Base-by-base conservation (phyloP, 2,329 filamentous ascomycete genomes). In the Colletotrichum coccodes region DNA sequence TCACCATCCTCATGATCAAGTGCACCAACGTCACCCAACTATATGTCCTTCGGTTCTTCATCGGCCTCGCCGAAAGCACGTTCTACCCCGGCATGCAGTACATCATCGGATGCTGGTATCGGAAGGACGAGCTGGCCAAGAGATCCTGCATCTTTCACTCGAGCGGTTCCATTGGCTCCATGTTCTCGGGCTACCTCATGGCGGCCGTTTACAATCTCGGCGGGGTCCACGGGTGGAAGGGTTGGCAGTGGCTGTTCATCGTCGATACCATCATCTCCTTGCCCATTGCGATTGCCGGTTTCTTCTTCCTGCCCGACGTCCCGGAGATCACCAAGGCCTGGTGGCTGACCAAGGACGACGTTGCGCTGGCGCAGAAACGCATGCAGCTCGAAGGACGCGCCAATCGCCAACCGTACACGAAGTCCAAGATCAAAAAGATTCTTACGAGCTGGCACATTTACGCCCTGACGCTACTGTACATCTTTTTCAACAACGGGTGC, bases 361-460 rank as follows among this genome's bases (percentile, higher is more conserved):
- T 83, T 52, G 75, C 68, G 5, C 72, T 83, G 3, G 82, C 80
- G 0, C 76, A 79, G 53, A 78, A 76, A 64, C 79, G 81, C 16
- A 83, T 83, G 80, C 68, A 77, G 52, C 75, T 84, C 1, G 84
- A 86, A 70, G 84, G 83, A 1, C 80, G 83, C 4, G 83, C 83
- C 3, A 78, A 78, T 34, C 76, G 83, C 0, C 77, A 79, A 0
- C 77, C 78, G 0, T 84, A 78, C 65, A 83, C 80, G 0, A 75
- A 75, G 60, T 72, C 75, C 78, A 91, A 90, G 76, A 73, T 92
- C 44, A 84, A 83, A 76, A 87, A 85, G 72, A 91, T 92, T 21
- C 86, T 91, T 64, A 82, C 83, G 0, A 87, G 86, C 6, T 92
- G 90, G 90, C 90, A 90, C 70, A 87, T 92, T 1, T 92, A 90